Percentiles rank a stretch among this genome's conserved stretches.
Conservation (phyloP, 495 filamentous ascomycete genomes). For the Hypomontagnella submonticulosa region DNA sequence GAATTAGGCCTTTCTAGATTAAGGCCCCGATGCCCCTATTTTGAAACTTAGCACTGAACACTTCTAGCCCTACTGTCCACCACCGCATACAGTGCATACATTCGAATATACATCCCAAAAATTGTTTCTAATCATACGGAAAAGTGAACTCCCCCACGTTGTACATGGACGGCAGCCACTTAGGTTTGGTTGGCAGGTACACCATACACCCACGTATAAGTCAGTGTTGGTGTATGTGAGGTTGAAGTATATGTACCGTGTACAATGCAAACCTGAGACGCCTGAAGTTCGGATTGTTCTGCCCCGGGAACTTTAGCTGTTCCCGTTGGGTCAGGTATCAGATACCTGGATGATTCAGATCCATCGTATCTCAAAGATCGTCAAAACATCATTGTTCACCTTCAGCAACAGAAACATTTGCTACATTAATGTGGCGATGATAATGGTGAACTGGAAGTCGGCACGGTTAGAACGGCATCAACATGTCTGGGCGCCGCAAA, state of each 20-base stretch:
- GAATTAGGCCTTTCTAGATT: neutral
- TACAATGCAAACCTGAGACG: conserved; percentile 13
- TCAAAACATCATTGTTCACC: neutral
- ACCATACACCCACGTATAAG: too few species aligned
- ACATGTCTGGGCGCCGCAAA: conserved; percentile 12
- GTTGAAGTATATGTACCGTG: too few species aligned
- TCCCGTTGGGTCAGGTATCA: conserved; percentile 11
- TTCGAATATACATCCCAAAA: neutral
- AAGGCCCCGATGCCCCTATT: conserved; percentile 15
- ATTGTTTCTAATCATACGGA: neutral
- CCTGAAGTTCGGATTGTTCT: conserved; percentile 16
- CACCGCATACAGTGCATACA: neutral
- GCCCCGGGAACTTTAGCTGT: conserved; percentile 26
- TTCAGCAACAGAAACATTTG: neutral
- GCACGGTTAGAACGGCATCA: conserved; percentile 24
- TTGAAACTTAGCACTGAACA: conserved; percentile 12
- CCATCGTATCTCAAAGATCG: conserved; percentile 17
- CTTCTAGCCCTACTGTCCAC: neutral
- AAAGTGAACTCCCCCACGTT: neutral
- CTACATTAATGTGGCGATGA: neutral
- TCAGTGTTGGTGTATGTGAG: too few species aligned
- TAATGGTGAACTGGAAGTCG: conserved; percentile 15
- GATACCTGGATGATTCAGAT: conserved; percentile 15
- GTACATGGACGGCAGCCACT: neutral
- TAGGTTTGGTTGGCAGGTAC: neutral